These are phyloP conservation scores for Syzygium oleosum DNA, from an alignment of 345 rosid genomes.

Conservation along the genomic window DNA sequence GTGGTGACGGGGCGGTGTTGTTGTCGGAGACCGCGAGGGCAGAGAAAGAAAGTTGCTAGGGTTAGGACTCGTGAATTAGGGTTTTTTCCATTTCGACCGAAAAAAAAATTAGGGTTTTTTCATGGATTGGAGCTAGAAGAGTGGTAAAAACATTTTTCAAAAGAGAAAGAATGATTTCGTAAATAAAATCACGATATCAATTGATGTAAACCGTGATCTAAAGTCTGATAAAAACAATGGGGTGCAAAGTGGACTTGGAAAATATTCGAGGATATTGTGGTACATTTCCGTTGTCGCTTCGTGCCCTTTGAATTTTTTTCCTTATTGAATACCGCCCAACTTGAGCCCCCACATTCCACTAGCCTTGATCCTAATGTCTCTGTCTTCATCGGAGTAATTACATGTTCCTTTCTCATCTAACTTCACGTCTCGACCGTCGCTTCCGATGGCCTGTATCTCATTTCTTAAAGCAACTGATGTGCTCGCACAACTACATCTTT, in stretches of 20 bases:
- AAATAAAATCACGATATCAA: not conserved
- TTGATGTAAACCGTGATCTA: not conserved
- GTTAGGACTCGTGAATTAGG: not conserved
- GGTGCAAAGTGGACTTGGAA: not conserved
- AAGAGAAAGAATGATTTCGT: not conserved
- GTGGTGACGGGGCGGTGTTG: no score
- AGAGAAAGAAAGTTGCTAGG: not conserved
- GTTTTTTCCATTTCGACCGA: not conserved
- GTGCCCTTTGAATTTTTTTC: not conserved
- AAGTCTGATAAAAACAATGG: not conserved
- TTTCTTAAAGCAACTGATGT: not conserved
- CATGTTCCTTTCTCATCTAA: not conserved
- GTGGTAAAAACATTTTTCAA: not conserved
- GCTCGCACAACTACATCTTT: not conserved
- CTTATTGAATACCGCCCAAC: not conserved
- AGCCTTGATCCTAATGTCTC: not conserved
- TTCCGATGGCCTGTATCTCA: not conserved
- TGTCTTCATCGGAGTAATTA: not conserved
- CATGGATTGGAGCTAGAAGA: not conserved
- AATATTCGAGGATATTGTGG: not conserved
- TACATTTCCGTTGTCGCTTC: not conserved
- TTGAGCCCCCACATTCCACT: not conserved
- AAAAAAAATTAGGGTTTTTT: not conserved
- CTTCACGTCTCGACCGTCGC: not conserved
- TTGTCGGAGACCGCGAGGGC: not conserved